phyloP scores from a whole-genome alignment of 164 flowering plant species.

The Echeveria elegans region DNA sequence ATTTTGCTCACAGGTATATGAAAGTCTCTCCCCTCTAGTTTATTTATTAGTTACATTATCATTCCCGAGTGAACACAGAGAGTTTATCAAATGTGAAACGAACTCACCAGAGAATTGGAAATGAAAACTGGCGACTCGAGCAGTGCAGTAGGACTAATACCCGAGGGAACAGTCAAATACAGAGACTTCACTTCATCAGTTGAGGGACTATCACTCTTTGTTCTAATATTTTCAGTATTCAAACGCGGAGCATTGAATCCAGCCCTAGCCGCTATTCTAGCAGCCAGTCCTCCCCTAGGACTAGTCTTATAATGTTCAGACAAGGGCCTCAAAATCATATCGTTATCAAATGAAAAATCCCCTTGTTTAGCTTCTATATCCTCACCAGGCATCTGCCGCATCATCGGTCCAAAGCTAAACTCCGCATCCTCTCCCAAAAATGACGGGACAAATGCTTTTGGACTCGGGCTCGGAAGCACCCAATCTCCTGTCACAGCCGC shows the following conservation, averaged over 20 bases:
- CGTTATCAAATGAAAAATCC: neutral
- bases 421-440: neutral
- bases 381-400: neutral
- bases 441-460: neutral
- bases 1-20: too few relatives aligned
- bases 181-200: neutral
- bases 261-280: neutral
- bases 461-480: neutral
- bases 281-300: neutral
- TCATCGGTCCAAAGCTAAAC: neutral
- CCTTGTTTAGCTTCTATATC: neutral
- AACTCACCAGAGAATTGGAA: neutral
- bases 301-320: neutral
- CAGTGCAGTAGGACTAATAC: neutral
- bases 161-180: neutral
- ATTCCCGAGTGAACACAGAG: neutral
- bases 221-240: neutral
- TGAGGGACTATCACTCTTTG: neutral
- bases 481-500: neutral
- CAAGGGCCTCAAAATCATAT: neutral
- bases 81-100: neutral
- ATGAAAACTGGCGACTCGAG: neutral
- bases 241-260: neutral
- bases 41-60: neutral
- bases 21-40: neutral